Evolutionary conservation across 1,284 basidiomycete species (phyloP).

Genomic region (Rugosomyces carneus): DNA sequence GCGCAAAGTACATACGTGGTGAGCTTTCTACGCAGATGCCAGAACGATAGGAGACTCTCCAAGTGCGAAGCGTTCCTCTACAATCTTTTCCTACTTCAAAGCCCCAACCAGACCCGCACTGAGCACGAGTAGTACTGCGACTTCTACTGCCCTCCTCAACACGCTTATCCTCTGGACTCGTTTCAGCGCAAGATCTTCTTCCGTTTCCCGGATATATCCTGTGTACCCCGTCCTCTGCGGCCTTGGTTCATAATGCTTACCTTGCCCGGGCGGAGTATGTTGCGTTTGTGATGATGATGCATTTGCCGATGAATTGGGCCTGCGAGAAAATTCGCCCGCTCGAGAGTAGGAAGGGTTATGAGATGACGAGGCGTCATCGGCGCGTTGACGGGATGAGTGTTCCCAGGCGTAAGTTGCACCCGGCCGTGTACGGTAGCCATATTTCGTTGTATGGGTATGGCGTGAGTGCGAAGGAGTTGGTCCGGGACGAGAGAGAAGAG

Average conservation of each 20-base stretch:
- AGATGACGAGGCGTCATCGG: constrained; percentile 11
- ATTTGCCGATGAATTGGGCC: neutral
- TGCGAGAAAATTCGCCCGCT: constrained; percentile 1
- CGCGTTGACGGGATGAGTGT: constrained; percentile 15
- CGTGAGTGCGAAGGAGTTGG: constrained; percentile 19
- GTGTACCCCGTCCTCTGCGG: constrained; percentile 3
- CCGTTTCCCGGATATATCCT: constrained; percentile 18
- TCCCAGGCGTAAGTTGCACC: constrained; percentile 35
- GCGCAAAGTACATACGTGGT: too few relatives aligned
- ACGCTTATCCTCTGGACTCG: constrained; percentile 27
- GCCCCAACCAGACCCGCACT: constrained; percentile 22
- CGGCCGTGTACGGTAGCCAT: constrained; percentile 13
- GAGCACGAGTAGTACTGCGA: constrained; percentile 23
- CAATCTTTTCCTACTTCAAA: constrained; percentile 5
- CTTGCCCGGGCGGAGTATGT: constrained; percentile 9
- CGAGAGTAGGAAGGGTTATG: constrained; percentile 6
- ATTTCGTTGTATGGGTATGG: neutral
- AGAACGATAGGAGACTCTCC: too few relatives aligned
- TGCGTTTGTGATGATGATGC: constrained; percentile 3
- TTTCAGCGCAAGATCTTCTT: constrained; percentile 27
- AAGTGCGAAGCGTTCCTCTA: too few relatives aligned
- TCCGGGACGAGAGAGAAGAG: constrained; percentile 20
- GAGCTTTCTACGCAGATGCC: too few relatives aligned
- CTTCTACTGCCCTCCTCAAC: constrained; percentile 24
- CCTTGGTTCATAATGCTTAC: constrained; percentile 9